These are phyloP conservation scores for Aureobasidium uvarum DNA, from an alignment of 2,329 filamentous ascomycete genomes.

Conservation along the genomic window DNA sequence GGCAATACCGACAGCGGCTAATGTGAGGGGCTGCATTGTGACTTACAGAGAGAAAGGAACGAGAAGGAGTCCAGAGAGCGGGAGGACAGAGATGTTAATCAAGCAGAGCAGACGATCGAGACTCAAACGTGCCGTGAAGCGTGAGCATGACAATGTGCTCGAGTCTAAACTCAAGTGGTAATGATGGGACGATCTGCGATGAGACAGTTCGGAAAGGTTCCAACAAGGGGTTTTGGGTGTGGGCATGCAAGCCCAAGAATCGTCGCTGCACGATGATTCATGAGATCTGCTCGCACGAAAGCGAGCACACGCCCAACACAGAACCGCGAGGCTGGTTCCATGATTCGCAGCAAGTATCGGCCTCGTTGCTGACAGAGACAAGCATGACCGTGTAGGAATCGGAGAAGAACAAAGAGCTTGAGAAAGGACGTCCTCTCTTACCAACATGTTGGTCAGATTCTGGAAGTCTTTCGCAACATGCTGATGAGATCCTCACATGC, in stretches of 20 bases:
- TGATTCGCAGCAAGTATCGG: neutral
- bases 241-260: slow-evolving; percentile 22
- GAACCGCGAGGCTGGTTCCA: slow-evolving; percentile 6
- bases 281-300: slow-evolving; percentile 14
- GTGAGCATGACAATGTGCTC: slow-evolving; percentile 21
- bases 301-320: slow-evolving; percentile 12
- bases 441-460: slow-evolving; percentile 17
- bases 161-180: slow-evolving; percentile 19
- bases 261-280: slow-evolving; percentile 26
- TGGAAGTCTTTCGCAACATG: slow-evolving; percentile 1
- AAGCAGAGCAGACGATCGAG: slow-evolving; percentile 10
- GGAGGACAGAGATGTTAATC: slow-evolving; percentile 23
- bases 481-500: slow-evolving; percentile 17
- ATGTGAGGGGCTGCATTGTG: slow-evolving; percentile 45
- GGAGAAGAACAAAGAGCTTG: slow-evolving; percentile 9
- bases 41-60: slow-evolving; percentile 2
- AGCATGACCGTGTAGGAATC: slow-evolving; percentile 6
- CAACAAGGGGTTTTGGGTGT: slow-evolving; percentile 15
- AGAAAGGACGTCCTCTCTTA: neutral
- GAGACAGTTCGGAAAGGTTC: slow-evolving; percentile 16
- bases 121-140: slow-evolving; percentile 20
- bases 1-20: slow-evolving; percentile 40
- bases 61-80: slow-evolving; percentile 3
- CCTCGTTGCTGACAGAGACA: slow-evolving; percentile 12
- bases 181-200: slow-evolving; percentile 21